phyloP scores from a whole-genome alignment of 169 alveolate species.

The Plasmodium coatneyi region DNA sequence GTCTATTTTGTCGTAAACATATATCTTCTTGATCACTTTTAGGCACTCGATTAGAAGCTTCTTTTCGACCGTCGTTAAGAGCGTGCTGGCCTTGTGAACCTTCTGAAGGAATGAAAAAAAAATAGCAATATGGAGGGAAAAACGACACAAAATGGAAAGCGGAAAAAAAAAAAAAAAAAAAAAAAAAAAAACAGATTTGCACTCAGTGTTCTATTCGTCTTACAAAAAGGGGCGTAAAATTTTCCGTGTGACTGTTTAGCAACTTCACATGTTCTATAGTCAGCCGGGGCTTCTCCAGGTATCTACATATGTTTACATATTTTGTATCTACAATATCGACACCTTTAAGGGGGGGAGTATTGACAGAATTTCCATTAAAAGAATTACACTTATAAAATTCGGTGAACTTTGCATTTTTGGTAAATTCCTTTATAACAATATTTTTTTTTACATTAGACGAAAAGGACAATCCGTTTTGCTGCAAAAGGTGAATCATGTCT shows the following conservation, averaged over 20 bases:
- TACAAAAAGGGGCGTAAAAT: conserved; percentile 62
- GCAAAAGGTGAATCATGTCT: conserved; percentile 50
- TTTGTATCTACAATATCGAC: conserved; percentile 29
- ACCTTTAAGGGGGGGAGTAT: conserved; percentile 22
- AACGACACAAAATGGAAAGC: background rate
- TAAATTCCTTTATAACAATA: conserved; percentile 62
- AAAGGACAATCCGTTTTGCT: conserved; percentile 24
- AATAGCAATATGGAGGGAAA: background rate
- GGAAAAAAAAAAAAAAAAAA: conserved; percentile 8
- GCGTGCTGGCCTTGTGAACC: conserved; percentile 37
- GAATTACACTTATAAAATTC: conserved; percentile 43
- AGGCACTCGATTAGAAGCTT: conserved; percentile 62
- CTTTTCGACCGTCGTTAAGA: conserved; percentile 59
- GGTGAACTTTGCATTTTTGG: conserved; percentile 54
- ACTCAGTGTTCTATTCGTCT: background rate
- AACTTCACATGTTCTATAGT: conserved; percentile 51
- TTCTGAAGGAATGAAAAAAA: conserved; percentile 10
- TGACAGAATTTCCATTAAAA: conserved; percentile 25
- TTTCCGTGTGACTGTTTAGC: conserved; percentile 49
- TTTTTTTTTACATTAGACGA: conserved; percentile 40
- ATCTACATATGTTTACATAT: conserved; percentile 48
- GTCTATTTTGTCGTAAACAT: conserved; percentile 54
- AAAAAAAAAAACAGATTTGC: background rate
- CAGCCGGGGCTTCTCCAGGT: conserved; percentile 45
- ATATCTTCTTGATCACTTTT: conserved; percentile 58